Conservation (phyloP, 1,284 basidiomycete species). For the Bondarzewia mesenterica region DNA sequence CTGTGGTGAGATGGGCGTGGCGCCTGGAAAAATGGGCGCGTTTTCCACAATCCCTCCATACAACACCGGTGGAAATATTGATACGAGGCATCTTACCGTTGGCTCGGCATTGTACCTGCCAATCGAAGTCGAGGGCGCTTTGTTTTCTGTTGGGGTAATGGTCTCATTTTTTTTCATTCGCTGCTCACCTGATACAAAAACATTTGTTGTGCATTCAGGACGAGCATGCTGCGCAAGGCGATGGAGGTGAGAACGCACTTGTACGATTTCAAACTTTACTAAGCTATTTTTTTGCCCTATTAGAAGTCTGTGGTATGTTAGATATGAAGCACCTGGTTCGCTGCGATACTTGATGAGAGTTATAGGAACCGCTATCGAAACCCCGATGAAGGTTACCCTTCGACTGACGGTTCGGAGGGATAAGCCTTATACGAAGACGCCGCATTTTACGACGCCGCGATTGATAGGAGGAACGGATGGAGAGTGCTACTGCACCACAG, state of each 20-base stretch:
- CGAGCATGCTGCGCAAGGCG: constrained; percentile 58
- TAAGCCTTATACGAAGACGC: constrained; percentile 46
- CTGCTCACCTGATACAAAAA: no score
- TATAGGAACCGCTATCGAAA: constrained; percentile 56
- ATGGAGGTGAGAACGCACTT: constrained; percentile 38
- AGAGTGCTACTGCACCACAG: constrained; percentile 51
- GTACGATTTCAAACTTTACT: constrained; percentile 2
- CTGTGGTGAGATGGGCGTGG: constrained; percentile 60
- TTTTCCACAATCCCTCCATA: constrained; percentile 59
- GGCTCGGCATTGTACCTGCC: constrained; percentile 51
- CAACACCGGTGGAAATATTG: constrained; percentile 52
- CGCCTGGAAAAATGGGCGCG: constrained; percentile 39
- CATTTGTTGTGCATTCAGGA: constrained; percentile 29
- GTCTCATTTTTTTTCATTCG: no score
- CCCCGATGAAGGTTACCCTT: constrained; percentile 47
- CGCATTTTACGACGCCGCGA: constrained; percentile 37
- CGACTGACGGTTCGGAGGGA: constrained; percentile 49
- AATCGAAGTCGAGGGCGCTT: constrained; percentile 48
- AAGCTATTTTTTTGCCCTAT: neutral
- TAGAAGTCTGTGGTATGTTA: constrained; percentile 51
- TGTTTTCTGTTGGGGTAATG: constrained; percentile 52
- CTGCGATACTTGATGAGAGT: neutral
- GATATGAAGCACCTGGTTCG: neutral
- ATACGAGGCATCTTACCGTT: constrained; percentile 44
- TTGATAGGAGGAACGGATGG: constrained; percentile 24